Conservation (phyloP, 2,329 filamentous ascomycete species). For the Dothistroma pini region DNA sequence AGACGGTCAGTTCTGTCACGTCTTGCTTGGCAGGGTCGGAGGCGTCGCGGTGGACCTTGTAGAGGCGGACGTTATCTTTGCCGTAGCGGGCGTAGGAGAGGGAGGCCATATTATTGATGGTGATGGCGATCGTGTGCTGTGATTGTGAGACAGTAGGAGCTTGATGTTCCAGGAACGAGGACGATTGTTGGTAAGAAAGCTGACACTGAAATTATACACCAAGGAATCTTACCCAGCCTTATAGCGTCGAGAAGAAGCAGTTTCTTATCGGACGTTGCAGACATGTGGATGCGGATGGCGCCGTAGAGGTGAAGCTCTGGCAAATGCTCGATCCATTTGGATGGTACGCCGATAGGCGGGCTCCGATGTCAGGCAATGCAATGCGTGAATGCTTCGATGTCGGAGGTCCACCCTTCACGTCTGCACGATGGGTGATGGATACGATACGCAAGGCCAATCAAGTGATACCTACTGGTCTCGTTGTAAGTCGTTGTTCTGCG, state of each 20-base stretch:
- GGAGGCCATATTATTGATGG: slow-evolving; percentile 39
- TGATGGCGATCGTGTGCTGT: background rate
- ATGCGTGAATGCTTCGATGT: background rate
- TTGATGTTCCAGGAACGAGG: background rate
- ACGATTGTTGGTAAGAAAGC: background rate
- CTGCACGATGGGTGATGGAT: background rate
- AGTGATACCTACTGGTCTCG: too few species aligned
- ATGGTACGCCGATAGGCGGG: background rate
- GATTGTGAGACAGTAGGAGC: background rate
- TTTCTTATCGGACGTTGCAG: background rate
- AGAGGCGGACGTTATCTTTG: slow-evolving; percentile 98
- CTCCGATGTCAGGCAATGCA: background rate
- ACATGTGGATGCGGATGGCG: background rate
- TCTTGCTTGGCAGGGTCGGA: slow-evolving; percentile 66
- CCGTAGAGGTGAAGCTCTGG: background rate
- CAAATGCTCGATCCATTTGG: background rate
- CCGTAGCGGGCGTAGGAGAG: slow-evolving; percentile 67
- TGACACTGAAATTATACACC: background rate
- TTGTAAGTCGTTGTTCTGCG: too few species aligned
- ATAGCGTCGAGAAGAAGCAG: background rate
- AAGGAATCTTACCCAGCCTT: background rate
- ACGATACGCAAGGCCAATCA: too few species aligned
- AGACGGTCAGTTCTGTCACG: slow-evolving; percentile 92
- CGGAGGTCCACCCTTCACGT: background rate
- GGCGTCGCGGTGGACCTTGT: slow-evolving; percentile 83